These are phyloP conservation scores for Pseudoneurospora amorphoporcata DNA, from an alignment of 495 filamentous ascomycete genomes.

Conservation along the genomic window DNA sequence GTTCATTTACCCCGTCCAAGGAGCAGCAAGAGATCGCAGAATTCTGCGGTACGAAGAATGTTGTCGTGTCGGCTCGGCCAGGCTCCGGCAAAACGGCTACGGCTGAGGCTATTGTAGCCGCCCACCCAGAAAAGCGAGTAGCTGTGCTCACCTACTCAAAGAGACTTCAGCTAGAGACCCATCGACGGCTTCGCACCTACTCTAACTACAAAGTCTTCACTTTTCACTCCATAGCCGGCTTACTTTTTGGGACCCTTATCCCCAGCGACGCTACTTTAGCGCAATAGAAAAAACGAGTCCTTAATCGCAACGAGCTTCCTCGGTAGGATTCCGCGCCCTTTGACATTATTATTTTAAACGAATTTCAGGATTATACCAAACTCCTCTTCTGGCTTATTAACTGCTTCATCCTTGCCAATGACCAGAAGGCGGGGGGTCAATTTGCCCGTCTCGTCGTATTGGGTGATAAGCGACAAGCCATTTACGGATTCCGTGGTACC, in stretches of 20 bases:
- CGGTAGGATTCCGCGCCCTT: slow-evolving; percentile 1
- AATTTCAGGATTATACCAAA: slow-evolving; percentile 8
- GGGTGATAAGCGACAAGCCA: slow-evolving; percentile 9
- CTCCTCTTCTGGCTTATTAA: slow-evolving; percentile 3
- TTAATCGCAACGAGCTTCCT: slow-evolving; percentile 4
- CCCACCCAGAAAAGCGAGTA: slow-evolving; percentile 4
- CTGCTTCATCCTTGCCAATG: slow-evolving; percentile 4
- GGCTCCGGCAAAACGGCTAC: slow-evolving; percentile 4
- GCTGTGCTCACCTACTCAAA: slow-evolving; percentile 5
- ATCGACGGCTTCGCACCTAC: slow-evolving; percentile 4
- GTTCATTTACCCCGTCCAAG: neutral
- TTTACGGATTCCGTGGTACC: slow-evolving; percentile 8
- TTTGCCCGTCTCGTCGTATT: slow-evolving; percentile 4
- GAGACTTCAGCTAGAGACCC: slow-evolving; percentile 5
- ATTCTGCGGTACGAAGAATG: slow-evolving; percentile 1
- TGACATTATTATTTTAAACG: slow-evolving; percentile 9
- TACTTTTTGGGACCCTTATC: neutral
- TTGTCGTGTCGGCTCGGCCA: slow-evolving; percentile 2
- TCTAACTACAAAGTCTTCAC: slow-evolving; percentile 1
- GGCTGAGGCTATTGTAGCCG: slow-evolving; percentile 4
- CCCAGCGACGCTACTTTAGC: neutral
- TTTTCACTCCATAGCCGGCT: slow-evolving; percentile 1
- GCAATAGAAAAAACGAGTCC: slow-evolving; percentile 3
- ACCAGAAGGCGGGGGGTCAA: neutral
- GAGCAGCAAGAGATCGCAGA: neutral